phyloP scores from a whole-genome alignment of 805 yeast genomes.

The Pichia thaimueangensis region DNA sequence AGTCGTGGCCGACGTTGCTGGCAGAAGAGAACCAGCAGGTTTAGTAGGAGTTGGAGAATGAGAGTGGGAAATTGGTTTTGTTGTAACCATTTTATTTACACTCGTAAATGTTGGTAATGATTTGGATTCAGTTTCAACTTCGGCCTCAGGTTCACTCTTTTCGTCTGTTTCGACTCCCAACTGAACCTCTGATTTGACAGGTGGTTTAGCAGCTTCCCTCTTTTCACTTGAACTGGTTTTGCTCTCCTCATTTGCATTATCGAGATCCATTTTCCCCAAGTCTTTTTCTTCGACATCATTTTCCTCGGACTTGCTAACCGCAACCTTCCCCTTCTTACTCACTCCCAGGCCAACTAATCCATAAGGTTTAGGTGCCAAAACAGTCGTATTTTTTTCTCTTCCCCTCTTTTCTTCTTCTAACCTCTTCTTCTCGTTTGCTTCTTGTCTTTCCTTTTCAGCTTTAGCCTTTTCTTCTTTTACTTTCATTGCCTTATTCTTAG shows the following conservation, averaged over 20 bases:
- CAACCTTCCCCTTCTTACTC: not conserved
- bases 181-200: not conserved
- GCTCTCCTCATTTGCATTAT: not conserved
- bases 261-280: not conserved
- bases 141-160: no score
- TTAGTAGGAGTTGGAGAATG: no score
- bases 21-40: no score
- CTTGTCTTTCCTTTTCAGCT: slow-evolving; percentile 18
- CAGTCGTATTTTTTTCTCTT: slow-evolving; percentile 8
- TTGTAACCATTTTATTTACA: no score
- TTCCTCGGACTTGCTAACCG: not conserved
- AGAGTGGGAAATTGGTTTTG: no score
- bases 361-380: slow-evolving; percentile 27
- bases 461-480: slow-evolving; percentile 16
- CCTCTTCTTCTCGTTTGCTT: slow-evolving; percentile 13
- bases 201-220: not conserved
- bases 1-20: no score
- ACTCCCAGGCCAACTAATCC: slow-evolving; percentile 23
- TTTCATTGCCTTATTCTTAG: slow-evolving; percentile 27
- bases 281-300: not conserved
- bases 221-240: not conserved
- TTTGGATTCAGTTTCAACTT: no score
- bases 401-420: slow-evolving; percentile 17
- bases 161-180: no score
- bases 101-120: no score